Base-by-base conservation (phyloP, 805 yeast genomes). In the Wickerhamomyces rabaulensis region DNA sequence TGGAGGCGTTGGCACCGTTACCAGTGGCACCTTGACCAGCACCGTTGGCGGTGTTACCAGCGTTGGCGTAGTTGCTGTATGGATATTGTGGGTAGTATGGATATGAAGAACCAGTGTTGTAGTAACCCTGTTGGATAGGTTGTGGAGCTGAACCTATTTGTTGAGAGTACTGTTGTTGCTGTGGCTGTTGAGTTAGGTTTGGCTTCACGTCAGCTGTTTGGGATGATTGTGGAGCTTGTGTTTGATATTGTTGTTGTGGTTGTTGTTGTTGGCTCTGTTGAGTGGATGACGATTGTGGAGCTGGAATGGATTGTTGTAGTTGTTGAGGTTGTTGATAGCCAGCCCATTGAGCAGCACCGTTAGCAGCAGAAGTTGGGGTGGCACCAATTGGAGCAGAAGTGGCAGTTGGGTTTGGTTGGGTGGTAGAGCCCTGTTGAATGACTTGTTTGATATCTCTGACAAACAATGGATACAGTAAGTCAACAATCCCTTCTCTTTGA, bases 401-500 rank as follows among this genome's bases (percentile, higher is more conserved):
- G 37, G 58, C 53, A 44, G 51, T 53, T 23, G 57, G 43, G 40
- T 55, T 56, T 29, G 62, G 65, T 45, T 59, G 63, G 10, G 64
- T 57, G 5, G 63, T 60, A n/a, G 66, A 56, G 26, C 65, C 63
- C 45, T 68, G 70, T 48, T 63, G 69, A 41, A 70, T 60, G 15
- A 69, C 66, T 42, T 61, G 63, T 47, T 84, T 83, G 58, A 87
- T 84, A 62, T 87, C 92, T 45, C 84, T 74, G 33, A 85, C 90
- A 63, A 84, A 82, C 41, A 84, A 67, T 3, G 89, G 88, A 57
- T 80, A 82, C 49, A 84, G 70, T 35, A 76, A 58, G 54, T 83
- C 88, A 23, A 76, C 79, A 50, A 84, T 84, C 37, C 87, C 85
- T 62, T 87, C 94, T 52, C 83, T 72, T 64, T 84, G 84, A 16